A percentile compares a stretch with the other conserved stretches of the same genome.
These are phyloP conservation scores for Boletales sp. DNA, from an alignment of 768 basidiomycete genomes.

Conservation along the genomic window DNA sequence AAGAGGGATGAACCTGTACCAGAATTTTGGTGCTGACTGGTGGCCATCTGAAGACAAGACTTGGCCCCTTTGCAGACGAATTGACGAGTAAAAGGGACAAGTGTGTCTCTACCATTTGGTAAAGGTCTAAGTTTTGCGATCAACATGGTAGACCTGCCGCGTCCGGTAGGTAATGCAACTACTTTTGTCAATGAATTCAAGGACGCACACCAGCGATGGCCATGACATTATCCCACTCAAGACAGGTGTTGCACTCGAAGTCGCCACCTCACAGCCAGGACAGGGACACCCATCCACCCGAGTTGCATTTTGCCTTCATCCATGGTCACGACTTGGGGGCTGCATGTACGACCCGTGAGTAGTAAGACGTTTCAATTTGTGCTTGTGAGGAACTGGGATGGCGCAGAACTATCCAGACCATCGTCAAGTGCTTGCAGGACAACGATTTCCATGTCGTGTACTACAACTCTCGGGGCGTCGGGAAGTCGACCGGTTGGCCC, in stretches of 20 bases:
- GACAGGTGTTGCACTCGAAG: conserved; percentile 45
- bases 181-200: no score
- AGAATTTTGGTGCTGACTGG: conserved; percentile 52
- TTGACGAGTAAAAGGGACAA: conserved; percentile 81
- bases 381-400: background rate
- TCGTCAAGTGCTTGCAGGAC: conserved; percentile 40
- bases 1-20: conserved; percentile 68
- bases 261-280: conserved; percentile 31
- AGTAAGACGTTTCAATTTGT: background rate
- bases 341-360: conserved; percentile 74
- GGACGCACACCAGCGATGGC: background rate
- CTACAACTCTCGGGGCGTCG: conserved; percentile 80
- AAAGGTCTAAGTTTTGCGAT: no score
- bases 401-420: conserved; percentile 38
- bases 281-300: conserved; percentile 30
- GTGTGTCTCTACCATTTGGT: conserved; percentile 68
- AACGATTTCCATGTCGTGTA: conserved; percentile 56
- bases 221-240: conserved; percentile 18
- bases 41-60: conserved; percentile 83
- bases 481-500: conserved; percentile 66
- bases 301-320: conserved; percentile 71
- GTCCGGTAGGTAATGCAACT: no score
- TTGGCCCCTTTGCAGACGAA: conserved; percentile 76
- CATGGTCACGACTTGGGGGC: conserved; percentile 85
- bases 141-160: no score